Evolutionary conservation across 148 eudicot species (phyloP).

Genomic region (Selenicereus undatus): DNA sequence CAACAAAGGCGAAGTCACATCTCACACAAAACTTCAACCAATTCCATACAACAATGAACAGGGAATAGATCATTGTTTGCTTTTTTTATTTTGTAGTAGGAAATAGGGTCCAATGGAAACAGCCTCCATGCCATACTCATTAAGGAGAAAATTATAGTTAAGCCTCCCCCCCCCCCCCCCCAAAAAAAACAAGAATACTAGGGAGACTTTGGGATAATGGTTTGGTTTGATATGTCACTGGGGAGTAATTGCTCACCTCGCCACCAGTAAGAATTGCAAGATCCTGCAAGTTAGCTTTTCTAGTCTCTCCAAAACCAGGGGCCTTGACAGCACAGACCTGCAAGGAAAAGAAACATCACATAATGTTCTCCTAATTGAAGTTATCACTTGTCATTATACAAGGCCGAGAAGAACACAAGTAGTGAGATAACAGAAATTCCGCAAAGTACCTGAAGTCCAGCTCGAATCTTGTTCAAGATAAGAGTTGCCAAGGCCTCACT

Average conservation of each 20-base stretch:
- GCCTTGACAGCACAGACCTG: slow-evolving; percentile 95
- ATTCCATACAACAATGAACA: not conserved
- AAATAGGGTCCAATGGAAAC: not conserved
- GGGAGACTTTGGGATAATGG: too few species aligned
- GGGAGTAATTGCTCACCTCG: slow-evolving; percentile 34
- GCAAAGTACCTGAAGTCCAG: slow-evolving; percentile 81
- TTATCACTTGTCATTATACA: not conserved
- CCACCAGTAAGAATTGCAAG: slow-evolving; percentile 89
- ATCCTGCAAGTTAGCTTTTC: slow-evolving; percentile 78
- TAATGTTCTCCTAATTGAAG: not conserved
- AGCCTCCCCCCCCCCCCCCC: too few species aligned
- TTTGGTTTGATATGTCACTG: too few species aligned
- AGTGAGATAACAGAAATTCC: not conserved
- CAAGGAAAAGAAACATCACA: not conserved
- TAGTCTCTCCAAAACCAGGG: slow-evolving; percentile 93
- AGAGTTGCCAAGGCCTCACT: slow-evolving; percentile 99
- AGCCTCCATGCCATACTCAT: too few species aligned
- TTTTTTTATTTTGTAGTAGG: not conserved
- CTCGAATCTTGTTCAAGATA: slow-evolving; percentile 86
- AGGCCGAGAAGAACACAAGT: not conserved
- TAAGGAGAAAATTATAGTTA: too few species aligned
- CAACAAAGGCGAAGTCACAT: not conserved
- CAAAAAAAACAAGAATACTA: too few species aligned
- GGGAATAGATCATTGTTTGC: not conserved
- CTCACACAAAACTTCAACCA: not conserved